phyloP scores from a whole-genome alignment of 495 filamentous ascomycete species.

The Penicillium lividum region DNA sequence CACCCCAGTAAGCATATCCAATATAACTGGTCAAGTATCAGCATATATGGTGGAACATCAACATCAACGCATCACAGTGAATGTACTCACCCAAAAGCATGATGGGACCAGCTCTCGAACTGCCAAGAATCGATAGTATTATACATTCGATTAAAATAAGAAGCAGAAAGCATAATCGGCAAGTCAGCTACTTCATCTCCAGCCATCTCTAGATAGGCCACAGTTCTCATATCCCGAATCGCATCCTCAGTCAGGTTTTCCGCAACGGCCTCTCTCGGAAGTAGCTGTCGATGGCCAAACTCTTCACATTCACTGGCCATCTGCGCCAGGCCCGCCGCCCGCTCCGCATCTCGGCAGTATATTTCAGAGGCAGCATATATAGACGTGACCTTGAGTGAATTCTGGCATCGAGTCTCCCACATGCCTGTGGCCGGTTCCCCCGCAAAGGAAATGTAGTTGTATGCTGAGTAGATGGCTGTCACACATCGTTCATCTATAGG shows the following conservation, averaged over 20 bases:
- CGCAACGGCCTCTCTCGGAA: conserved; percentile 34
- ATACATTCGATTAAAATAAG: conserved; percentile 35
- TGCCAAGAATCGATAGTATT: conserved; percentile 41
- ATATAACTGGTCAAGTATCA: conserved; percentile 19
- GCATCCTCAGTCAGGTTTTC: conserved; percentile 41
- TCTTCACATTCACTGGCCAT: conserved; percentile 31
- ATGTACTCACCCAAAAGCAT: conserved; percentile 35
- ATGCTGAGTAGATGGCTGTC: conserved; percentile 37
- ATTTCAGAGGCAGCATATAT: conserved; percentile 41
- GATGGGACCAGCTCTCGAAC: conserved; percentile 39
- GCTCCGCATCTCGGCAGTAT: conserved; percentile 35
- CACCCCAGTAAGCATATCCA: conserved; percentile 39
- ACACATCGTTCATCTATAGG: conserved; percentile 39
- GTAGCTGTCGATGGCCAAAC: conserved; percentile 27
- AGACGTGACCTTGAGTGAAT: conserved; percentile 36
- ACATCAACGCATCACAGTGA: too few relatives aligned
- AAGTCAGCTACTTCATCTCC: conserved; percentile 16
- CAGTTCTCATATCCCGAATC: conserved; percentile 32
- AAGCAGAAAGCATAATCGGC: conserved; percentile 33
- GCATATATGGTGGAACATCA: not conserved
- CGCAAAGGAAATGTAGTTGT: conserved; percentile 40
- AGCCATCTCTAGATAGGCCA: conserved; percentile 35
- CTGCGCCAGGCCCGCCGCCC: conserved; percentile 26
- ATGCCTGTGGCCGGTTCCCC: conserved; percentile 24
- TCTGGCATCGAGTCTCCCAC: conserved; percentile 38